A percentile compares a stretch with the other conserved stretches of the same genome.
These are phyloP conservation scores for Aspergillus neoniger DNA, from an alignment of 2,329 filamentous ascomycete species.

Conservation along the genomic window DNA sequence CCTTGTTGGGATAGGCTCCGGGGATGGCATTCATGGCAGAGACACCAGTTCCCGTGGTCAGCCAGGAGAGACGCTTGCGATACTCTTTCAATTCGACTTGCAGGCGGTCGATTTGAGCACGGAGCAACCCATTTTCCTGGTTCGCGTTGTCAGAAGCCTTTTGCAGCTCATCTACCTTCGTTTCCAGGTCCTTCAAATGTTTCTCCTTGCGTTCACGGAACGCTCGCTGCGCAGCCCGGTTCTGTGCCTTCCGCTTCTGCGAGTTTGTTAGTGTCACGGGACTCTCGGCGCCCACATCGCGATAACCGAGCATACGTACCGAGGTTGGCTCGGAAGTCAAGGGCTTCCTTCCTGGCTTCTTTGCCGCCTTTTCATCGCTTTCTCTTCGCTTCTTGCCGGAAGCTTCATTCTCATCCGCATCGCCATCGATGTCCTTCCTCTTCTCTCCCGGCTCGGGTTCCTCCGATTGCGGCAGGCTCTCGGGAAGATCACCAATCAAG, in stretches of 20 bases:
- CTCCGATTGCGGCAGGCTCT: slow-evolving; percentile 33
- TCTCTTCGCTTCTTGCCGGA: slow-evolving; percentile 70
- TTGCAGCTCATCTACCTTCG: slow-evolving; percentile 66
- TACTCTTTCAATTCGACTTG: slow-evolving; percentile 85
- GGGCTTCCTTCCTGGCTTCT: slow-evolving; percentile 96
- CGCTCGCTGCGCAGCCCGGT: slow-evolving; percentile 85
- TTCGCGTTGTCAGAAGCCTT: slow-evolving; percentile 80
- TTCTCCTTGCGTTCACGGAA: slow-evolving; percentile 95
- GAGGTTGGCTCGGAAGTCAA: slow-evolving; percentile 93
- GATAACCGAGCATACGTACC: slow-evolving; percentile 59
- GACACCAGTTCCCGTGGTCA: slow-evolving; percentile 49
- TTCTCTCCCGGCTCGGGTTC: slow-evolving; percentile 62
- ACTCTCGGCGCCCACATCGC: not conserved
- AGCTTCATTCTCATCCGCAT: slow-evolving; percentile 67
- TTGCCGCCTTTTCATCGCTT: slow-evolving; percentile 79
- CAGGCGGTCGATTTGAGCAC: slow-evolving; percentile 85
- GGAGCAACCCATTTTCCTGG: slow-evolving; percentile 80
- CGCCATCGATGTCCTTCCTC: slow-evolving; percentile 54
- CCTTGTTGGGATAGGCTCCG: slow-evolving; percentile 43
- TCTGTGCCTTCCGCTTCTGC: slow-evolving; percentile 77
- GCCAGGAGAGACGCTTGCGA: slow-evolving; percentile 76
- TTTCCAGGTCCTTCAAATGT: slow-evolving; percentile 56
- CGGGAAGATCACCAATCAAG: slow-evolving; percentile 77
- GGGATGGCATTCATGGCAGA: slow-evolving; percentile 54
- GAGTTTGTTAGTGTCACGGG: slow-evolving; percentile 24